Percentiles rank a stretch among this genome's conserved stretches.
Conservation (phyloP, 257 asterid species). For the Rubia yunnanensis region DNA sequence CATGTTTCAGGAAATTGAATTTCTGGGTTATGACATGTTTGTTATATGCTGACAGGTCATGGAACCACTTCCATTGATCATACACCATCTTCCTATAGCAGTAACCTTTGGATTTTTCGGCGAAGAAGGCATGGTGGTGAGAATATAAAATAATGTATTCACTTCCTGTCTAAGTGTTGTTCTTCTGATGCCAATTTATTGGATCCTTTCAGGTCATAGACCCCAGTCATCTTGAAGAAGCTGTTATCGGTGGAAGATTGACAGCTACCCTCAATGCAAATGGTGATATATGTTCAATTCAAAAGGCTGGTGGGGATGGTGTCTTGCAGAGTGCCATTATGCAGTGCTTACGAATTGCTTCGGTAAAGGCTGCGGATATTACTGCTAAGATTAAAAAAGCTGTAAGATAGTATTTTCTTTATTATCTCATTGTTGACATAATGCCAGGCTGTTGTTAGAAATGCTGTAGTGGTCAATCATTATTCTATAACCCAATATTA, state of each 20-base stretch:
- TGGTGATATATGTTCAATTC: constrained; percentile 88
- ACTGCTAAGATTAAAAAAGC: constrained; percentile 73
- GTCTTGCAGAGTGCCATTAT: constrained; percentile 70
- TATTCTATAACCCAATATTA: neutral
- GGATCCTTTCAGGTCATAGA: constrained; percentile 55
- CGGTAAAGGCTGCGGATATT: constrained; percentile 81
- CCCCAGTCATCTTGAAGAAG: constrained; percentile 89
- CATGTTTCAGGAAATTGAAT: neutral
- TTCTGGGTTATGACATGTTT: neutral
- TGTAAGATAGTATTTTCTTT: constrained; percentile 37
- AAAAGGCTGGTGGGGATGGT: constrained; percentile 92
- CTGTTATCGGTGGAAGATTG: constrained; percentile 84
- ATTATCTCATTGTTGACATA: neutral
- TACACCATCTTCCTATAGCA: constrained; percentile 95
- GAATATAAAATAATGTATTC: constrained; percentile 8
- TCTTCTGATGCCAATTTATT: neutral
- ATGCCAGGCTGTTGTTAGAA: neutral
- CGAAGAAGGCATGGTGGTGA: constrained; percentile 58
- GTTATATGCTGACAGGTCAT: constrained; percentile 52
- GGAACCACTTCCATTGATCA: constrained; percentile 85
- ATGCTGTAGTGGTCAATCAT: neutral
- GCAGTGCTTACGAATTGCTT: constrained; percentile 94
- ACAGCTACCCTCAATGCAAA: constrained; percentile 72
- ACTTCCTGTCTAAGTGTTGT: neutral
- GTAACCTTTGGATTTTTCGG: constrained; percentile 88